Base-by-base conservation (phyloP, 2,329 filamentous ascomycete genomes). In the Scortechinia acanthostroma region DNA sequence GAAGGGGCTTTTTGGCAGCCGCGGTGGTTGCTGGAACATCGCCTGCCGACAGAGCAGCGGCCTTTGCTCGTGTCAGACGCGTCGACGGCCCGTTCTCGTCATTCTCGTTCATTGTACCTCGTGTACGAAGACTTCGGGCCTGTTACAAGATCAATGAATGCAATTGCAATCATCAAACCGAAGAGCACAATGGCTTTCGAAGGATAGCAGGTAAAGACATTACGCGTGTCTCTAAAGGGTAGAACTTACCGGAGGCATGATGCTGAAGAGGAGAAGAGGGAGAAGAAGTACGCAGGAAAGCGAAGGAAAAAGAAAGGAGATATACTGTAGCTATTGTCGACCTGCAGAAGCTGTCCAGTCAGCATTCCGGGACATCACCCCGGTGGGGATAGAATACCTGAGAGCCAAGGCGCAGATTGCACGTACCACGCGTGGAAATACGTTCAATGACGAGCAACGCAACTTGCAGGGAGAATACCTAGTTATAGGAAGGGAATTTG, bases 1-100 rank as follows among this genome's bases (percentile, higher is more conserved):
- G 83, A 44, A 88, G 65, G 21, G 80, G 71, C 57, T 83, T 84
- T 59, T 79, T 79, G 45, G 70, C 56, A 23, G 74, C 66, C 10
- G 10, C 25, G 25, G 10, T n/a, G 25, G 25, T 30, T 56, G 85
- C 85, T 54, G 84, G 83, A 54, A 73, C 76, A 58, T 70, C 74
- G 50, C 77, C 17, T 13, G 35, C 10, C 10, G 25, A 30, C 25
- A 30, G 74, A 43, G 87, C 85, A 47, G 89, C 88, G 44, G 90
- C 83, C 71, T 97, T 96, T 53, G 93, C 91, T 69, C 93, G 82
- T 57, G 93, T 97, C 62, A 96, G 72, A 69, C 91, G 89, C 68
- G 86, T 88, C 49, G 86, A 82, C 48, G 73, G 69, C 52, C 68
- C 77, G 64, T 95, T 95, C 73, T 96, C 93, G 64, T 96, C 91